Evolutionary conservation across 768 basidiomycete species (phyloP), one percentile per base, ranked within the genome.

Genomic region (Rhodosporidiobolus odoratus): DNA sequence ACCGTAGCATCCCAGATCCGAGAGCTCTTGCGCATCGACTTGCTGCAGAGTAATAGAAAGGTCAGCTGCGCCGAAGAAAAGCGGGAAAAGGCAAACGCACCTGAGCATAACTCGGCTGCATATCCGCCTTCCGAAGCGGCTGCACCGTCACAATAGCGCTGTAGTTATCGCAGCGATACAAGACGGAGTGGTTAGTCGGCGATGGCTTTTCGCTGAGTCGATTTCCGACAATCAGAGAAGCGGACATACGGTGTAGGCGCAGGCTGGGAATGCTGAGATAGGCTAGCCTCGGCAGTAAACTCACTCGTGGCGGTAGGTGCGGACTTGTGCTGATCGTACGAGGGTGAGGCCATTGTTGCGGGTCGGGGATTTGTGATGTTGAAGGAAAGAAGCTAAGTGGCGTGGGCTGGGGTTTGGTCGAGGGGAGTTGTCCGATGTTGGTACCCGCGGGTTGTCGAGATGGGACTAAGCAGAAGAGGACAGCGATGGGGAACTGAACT

Each of bases 71-170:
- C 15, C 40, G 32, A 53, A 4, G 92, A 52, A 92, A 80, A n/a
- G n/a, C n/a, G n/a, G n/a, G n/a, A 79, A 94, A 16, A 35, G 17
- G 10, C 16, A 25, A 48, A 62, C 68, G 21, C 53, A 52, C 91
- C 80, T 97, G 92, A 4, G 92, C 86, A 79, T 97, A 96, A 0
- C 90, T 92, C 4, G 90, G 92, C 88, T 96, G 79, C 77, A 78
- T 79, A 37, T 78, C 70, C 9, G 58, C 50, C 16, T 50, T 53
- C 21, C 61, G 40, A 23, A 69, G 61, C 23, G 71, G 58, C 61
- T 72, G 66, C 8, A 68, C 62, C 21, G 62, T 48, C 21, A 67
- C 52, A 21, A 60, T 47, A 23, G 25, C 37, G 13, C 61, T 66
- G 48, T 5, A 19, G 32, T n/a, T n/a, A n/a, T n/a, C n/a, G n/a